Conservation (phyloP, 345 rosid genomes). For the Pistacia integerrima region DNA sequence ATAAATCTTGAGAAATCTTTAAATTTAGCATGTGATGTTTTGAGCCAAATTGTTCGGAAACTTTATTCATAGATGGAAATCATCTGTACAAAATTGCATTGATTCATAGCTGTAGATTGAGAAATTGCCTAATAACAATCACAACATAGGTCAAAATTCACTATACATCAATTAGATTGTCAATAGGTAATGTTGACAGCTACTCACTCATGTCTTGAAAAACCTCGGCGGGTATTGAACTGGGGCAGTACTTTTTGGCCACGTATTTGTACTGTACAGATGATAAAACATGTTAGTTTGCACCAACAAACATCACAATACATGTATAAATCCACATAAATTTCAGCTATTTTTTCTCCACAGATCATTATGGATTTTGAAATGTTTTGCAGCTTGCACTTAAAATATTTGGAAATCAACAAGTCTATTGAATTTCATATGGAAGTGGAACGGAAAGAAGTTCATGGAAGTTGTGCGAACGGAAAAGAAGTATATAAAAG, state of each 20-base stretch:
- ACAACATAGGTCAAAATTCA: background rate
- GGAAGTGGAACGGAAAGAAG: background rate
- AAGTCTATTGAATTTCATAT: background rate
- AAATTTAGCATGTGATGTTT: no score
- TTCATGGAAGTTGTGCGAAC: background rate
- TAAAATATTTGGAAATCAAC: background rate
- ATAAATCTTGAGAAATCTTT: no score
- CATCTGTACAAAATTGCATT: background rate
- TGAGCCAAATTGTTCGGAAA: no score
- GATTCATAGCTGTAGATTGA: background rate
- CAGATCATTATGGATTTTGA: no score
- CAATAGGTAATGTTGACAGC: conserved; percentile 10
- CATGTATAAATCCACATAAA: background rate
- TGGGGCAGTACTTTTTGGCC: conserved; percentile 30
- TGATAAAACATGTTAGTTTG: background rate
- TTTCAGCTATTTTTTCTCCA: background rate
- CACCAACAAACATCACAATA: background rate
- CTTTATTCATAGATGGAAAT: background rate
- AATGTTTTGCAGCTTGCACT: background rate
- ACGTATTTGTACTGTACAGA: conserved; percentile 29
- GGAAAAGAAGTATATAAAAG: no score
- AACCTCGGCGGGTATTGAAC: conserved; percentile 13
- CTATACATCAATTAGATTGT: background rate
- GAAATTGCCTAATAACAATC: background rate
- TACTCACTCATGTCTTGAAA: conserved; percentile 8